phyloP scores from a whole-genome alignment of 352 stramenopile genomes.

The Phytopythium boreale region DNA sequence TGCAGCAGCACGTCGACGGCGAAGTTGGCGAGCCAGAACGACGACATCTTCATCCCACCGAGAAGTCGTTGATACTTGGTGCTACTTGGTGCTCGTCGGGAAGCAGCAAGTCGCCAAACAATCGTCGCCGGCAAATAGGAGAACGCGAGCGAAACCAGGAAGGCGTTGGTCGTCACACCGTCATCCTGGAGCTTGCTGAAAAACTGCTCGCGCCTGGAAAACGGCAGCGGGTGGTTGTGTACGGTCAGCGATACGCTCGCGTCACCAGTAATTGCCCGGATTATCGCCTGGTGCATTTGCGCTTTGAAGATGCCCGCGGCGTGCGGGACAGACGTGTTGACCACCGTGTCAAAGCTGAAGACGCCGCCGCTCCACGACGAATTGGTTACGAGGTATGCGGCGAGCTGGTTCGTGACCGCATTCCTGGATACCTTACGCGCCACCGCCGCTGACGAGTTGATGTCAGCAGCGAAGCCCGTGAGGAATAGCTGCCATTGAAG shows the following conservation, averaged over 20 bases:
- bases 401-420: constrained; percentile 19
- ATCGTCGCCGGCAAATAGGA: constrained; percentile 87
- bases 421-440: not conserved
- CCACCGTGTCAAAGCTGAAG: constrained; percentile 24
- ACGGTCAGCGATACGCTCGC: constrained; percentile 27
- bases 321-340: constrained; percentile 37
- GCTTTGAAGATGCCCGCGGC: constrained; percentile 31
- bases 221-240: constrained; percentile 48
- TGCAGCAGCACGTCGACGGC: constrained; percentile 90
- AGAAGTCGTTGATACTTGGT: constrained; percentile 93
- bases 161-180: constrained; percentile 16
- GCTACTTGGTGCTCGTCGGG: constrained; percentile 71
- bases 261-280: constrained; percentile 7
- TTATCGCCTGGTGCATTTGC: constrained; percentile 27
- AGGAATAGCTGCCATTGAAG: constrained; percentile 5
- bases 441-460: constrained; percentile 8
- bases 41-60: constrained; percentile 80
- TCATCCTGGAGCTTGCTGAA: constrained; percentile 28
- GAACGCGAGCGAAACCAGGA: constrained; percentile 80
- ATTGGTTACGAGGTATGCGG: constrained; percentile 20
- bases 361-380: constrained; percentile 10
- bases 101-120: constrained; percentile 92
- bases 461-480: constrained; percentile 12
- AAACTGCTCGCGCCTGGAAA: constrained; percentile 43
- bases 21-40: constrained; percentile 95